phyloP scores from a whole-genome alignment of 2,329 filamentous ascomycete species.

The Xylariaceae sp. region DNA sequence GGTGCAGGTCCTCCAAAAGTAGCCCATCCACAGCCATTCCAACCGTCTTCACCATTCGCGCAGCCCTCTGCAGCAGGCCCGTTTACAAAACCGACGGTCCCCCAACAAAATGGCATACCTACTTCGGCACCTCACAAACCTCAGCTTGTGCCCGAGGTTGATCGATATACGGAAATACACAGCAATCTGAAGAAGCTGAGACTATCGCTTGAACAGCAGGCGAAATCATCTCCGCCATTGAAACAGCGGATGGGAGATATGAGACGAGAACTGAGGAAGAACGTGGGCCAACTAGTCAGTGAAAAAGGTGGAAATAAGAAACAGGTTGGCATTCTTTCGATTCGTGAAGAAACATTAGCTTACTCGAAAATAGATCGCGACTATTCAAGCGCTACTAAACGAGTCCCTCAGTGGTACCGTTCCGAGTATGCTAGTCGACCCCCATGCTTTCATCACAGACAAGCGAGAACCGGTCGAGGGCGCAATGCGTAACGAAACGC shows the following conservation, averaged over 20 bases:
- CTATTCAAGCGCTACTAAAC: conserved; percentile 56
- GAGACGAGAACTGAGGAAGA: conserved; percentile 70
- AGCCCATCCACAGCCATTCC: conserved; percentile 5
- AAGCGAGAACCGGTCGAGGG: conserved; percentile 51
- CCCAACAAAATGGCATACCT: conserved; percentile 23
- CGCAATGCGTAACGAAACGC: conserved; percentile 52
- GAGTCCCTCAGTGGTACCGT: conserved; percentile 55
- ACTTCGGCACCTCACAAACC: conserved; percentile 19
- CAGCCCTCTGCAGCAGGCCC: conserved; percentile 8
- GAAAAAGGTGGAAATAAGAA: conserved; percentile 64
- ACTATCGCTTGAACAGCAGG: conserved; percentile 51
- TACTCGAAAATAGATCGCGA: conserved; percentile 41
- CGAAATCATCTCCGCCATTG: conserved; percentile 57
- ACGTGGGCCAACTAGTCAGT: conserved; percentile 72
- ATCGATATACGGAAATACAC: conserved; percentile 63
- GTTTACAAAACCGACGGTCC: conserved; percentile 5
- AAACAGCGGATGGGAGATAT: conserved; percentile 72
- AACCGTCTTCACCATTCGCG: conserved; percentile 14
- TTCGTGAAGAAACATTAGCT: not conserved
- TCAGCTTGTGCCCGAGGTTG: conserved; percentile 21
- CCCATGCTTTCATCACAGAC: conserved; percentile 56
- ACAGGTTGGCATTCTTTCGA: conserved; percentile 48
- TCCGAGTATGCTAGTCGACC: conserved; percentile 56
- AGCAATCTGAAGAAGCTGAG: conserved; percentile 65
- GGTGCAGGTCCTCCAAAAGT: conserved; percentile 17